Evolutionary conservation across 2,329 filamentous ascomycete genomes (phyloP), one percentile per base, ranked within the genome.

Genomic region (Monosporascus sp.): DNA sequence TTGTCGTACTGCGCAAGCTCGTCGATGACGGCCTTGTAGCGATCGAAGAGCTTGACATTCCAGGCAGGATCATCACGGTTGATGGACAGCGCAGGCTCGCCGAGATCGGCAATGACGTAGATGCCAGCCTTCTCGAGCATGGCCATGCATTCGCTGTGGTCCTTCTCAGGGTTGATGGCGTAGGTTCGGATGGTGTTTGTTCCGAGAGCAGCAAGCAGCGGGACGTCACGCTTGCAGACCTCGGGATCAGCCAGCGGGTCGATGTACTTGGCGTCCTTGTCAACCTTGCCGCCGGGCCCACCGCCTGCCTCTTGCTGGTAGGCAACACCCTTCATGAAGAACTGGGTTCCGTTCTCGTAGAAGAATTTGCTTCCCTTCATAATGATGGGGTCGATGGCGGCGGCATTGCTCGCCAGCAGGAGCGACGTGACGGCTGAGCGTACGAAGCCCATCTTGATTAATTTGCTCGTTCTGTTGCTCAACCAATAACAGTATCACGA

Each of bases 141-240:
- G 48, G 77, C 74, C 88, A 92, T 91, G 73, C 88, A 91, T 46
- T 76, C 74, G 49, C 78, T 76, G 71, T 92, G 88, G 69, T 88
- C 78, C 55, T 78, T 68, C 31, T 77, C 78, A 7, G 87, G 84
- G 72, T 91, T 79, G 64, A 92, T 80, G 53, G 88, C 87, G 70
- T 92, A 92, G 48, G 88, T 86, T 72, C 88, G 87, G 67, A 92
- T 87, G 54, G 81, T 81, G 72, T 92, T 92, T 65, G 87, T 89
- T 55, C 80, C 76, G 51, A 91, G 74, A 69, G 86, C 73, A 65
- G 78, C 68, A 48, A 92, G 76, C 63, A 85, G 78, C 17, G 86
- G 85, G 52, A 92, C 79, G 68, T 92, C 88, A 63, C 88, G 85
- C 67, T 79, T 76, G 77, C 88, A 91, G 56, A 70, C 68, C 41